phyloP scores from a whole-genome alignment of 2,329 filamentous ascomycete genomes.

The Stachybotrys chartarum region DNA sequence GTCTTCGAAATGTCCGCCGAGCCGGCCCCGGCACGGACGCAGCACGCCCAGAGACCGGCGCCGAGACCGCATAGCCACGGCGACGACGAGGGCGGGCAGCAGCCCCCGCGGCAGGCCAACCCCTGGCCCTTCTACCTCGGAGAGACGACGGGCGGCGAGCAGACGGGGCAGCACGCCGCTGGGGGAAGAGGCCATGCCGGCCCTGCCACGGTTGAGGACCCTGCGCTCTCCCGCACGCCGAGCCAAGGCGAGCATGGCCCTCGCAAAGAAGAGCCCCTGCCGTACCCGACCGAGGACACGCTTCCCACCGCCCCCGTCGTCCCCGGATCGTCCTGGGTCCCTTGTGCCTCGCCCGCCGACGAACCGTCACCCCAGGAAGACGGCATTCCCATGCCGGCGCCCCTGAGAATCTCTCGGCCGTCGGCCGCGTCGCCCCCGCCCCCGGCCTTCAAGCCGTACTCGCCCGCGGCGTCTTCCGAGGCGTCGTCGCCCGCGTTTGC shows the following conservation, averaged over 20 bases:
- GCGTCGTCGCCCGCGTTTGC: not conserved
- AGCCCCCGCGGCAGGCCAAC: constrained; percentile 10
- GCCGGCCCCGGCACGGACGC: constrained; percentile 8
- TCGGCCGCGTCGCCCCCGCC: constrained; percentile 12
- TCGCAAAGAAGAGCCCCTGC: not conserved
- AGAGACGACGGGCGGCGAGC: constrained; percentile 1
- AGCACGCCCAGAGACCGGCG: constrained; percentile 4
- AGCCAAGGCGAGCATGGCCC: not conserved
- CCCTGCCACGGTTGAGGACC: too few species aligned
- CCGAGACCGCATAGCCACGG: constrained; percentile 1
- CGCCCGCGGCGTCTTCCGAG: constrained; percentile 11
- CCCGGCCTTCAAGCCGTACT: constrained; percentile 18
- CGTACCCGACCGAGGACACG: not conserved
- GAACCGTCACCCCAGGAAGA: constrained; percentile 7
- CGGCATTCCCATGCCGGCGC: constrained; percentile 10
- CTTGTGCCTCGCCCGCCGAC: not conserved
- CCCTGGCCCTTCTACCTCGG: constrained; percentile 23
- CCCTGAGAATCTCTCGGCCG: constrained; percentile 16
- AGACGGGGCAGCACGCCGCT: too few species aligned
- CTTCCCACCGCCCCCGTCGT: not conserved
- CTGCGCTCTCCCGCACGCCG: not conserved
- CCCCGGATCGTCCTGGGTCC: constrained; percentile 6
- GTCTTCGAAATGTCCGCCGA: constrained; percentile 26
- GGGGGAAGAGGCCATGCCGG: too few species aligned
- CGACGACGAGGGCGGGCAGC: too few species aligned